A percentile compares a stretch with the other conserved stretches of the same genome.
Evolutionary conservation across 2,329 filamentous ascomycete genomes (phyloP).

Genomic region (Zasmidium angulare): DNA sequence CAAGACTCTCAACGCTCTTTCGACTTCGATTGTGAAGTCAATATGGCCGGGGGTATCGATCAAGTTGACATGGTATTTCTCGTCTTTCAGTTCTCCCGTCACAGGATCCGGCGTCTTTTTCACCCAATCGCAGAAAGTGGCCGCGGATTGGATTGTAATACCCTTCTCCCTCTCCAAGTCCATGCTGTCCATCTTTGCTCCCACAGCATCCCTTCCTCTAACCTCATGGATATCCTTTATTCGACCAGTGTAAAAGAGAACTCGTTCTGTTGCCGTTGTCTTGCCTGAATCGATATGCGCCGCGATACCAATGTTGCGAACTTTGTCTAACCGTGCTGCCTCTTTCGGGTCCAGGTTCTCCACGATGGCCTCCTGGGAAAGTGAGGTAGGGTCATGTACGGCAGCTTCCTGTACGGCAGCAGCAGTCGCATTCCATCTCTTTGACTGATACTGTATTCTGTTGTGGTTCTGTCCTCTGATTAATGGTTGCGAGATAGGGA

Average conservation of each 20-base stretch:
- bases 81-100: constrained; percentile 71
- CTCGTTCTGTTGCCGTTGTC: constrained; percentile 92
- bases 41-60: constrained; percentile 99
- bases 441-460: constrained; percentile 26
- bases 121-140: constrained; percentile 95
- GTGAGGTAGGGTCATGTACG: constrained; percentile 54
- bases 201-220: constrained; percentile 87
- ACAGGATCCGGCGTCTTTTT: constrained; percentile 59
- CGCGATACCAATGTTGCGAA: constrained; percentile 97
- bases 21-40: constrained; percentile 98
- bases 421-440: constrained; percentile 31
- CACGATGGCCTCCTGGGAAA: constrained; percentile 67
- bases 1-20: constrained; percentile 88
- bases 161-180: constrained; percentile 97
- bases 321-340: constrained; percentile 71
- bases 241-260: constrained; percentile 96
- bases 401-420: constrained; percentile 54
- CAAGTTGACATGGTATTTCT: constrained; percentile 95
- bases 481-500: constrained; percentile 16
- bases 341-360: constrained; percentile 80
- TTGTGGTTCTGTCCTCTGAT: constrained; percentile 29
- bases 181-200: constrained; percentile 99
- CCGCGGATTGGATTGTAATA: constrained; percentile 97
- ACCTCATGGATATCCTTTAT: constrained; percentile 98
- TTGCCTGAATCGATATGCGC: constrained; percentile 99